Evolutionary conservation across 116 monocot species (phyloP), one percentile per base, ranked within the genome.

Genomic region (Zostera marina): DNA sequence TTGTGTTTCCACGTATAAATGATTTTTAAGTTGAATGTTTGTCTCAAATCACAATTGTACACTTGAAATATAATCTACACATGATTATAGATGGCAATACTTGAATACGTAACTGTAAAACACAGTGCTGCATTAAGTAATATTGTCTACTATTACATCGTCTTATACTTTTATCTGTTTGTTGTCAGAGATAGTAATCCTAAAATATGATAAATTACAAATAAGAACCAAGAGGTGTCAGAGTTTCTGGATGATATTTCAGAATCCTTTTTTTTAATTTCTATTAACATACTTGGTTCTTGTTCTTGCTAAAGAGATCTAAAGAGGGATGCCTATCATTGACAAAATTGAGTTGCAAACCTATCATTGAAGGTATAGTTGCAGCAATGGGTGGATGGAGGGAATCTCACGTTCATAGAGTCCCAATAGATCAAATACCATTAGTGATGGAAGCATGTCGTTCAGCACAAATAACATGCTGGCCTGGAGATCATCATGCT

Each of bases 401-500:
- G 61, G 59, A 68, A 54, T 66, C 67, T 41, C 22, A 47, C 66
- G 67, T 66, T 42, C 57, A 38, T 41, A 88, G 55, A 52, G 44
- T 72, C 56, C 61, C 72, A 43, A 40, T 20, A 57, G 76, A 74
- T 72, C 80, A 80, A 65, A 63, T 70, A 26, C 53, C 60, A 26
- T 74, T 93, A 54, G 72, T 75, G 42, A 67, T 70, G 40, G 84
- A 68, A 65, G 92, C 84, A 53, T 84, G 72, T 42, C 78, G 68
- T 44, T 47, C 74, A 52, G 77, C 87, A 66, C 23, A 72, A 60
- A 68, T 83, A 15, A 69, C 73, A 58, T 67, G 68, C 38, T 79
- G 76, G 76, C 24, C 72, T 67, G 92, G 92, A 46, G 42, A 43
- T 46, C 87, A 93, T 76, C 92, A 93, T 68, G 41, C 15, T 3